Percentiles rank a stretch among this genome's conserved stretches.
These are phyloP conservation scores for Ganoderma lucidum DNA, from an alignment of 1,284 basidiomycete genomes.

Conservation along the genomic window DNA sequence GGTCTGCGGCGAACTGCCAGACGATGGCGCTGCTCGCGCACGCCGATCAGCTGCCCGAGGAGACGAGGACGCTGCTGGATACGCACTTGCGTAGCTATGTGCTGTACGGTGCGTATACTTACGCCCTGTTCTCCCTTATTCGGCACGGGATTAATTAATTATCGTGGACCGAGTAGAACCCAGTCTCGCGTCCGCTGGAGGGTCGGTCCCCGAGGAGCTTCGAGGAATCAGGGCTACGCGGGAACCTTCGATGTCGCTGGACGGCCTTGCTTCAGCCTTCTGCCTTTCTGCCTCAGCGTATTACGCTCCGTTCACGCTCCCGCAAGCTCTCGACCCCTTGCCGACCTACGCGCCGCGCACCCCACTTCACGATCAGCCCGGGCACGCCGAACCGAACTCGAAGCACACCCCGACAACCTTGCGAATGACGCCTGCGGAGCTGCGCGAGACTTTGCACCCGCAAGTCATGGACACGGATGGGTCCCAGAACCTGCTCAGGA, in stretches of 20 bases:
- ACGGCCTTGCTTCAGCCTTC: conserved; percentile 20
- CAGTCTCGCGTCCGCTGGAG: conserved; percentile 12
- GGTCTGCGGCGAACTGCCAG: conserved; percentile 38
- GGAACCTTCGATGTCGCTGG: conserved; percentile 15
- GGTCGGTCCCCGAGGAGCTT: conserved; percentile 11
- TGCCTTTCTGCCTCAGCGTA: conserved; percentile 28
- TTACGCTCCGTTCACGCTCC: conserved; percentile 25
- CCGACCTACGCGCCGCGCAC: conserved; percentile 18
- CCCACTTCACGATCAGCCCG: conserved; percentile 15
- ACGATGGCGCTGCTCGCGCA: conserved; percentile 36
- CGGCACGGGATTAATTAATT: no score
- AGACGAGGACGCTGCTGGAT: conserved; percentile 27
- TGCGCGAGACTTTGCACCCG: conserved; percentile 15
- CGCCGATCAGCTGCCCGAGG: conserved; percentile 30
- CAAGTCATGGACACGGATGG: conserved; percentile 21
- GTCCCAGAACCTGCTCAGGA: conserved; percentile 26
- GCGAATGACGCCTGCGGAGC: conserved; percentile 25
- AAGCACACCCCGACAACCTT: conserved; percentile 24
- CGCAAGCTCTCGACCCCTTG: conserved; percentile 16
- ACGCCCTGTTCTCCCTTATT: neutral
- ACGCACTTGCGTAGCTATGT: conserved; percentile 36
- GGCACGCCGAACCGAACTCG: conserved; percentile 9
- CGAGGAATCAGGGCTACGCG: conserved; percentile 8
- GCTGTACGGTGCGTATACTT: conserved; percentile 34
- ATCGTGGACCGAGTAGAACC: conserved; percentile 10